These are phyloP conservation scores for Aspergillus saccharolyticus DNA, from an alignment of 495 filamentous ascomycete genomes.

Conservation along the genomic window DNA sequence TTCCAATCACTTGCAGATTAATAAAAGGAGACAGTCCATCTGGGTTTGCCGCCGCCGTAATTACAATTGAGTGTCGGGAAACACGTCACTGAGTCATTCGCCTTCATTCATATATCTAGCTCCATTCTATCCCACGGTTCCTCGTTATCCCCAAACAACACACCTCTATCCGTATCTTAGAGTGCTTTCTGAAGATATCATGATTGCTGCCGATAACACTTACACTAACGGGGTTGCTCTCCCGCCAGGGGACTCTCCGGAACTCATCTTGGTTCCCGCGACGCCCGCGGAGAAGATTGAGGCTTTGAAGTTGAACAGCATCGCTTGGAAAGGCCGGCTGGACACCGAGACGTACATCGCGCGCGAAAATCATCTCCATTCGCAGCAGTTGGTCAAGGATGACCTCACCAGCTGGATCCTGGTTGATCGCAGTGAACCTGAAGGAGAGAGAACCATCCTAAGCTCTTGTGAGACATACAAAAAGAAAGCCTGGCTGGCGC, in stretches of 20 bases:
- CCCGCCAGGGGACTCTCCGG: constrained; percentile 54
- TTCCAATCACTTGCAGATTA: not conserved
- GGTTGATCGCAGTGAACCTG: constrained; percentile 49
- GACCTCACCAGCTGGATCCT: constrained; percentile 85
- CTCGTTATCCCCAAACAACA: not conserved
- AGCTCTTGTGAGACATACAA: constrained; percentile 78
- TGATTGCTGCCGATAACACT: constrained; percentile 33
- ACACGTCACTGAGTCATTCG: not conserved
- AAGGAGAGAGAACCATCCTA: constrained; percentile 57
- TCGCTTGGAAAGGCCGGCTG: constrained; percentile 66
- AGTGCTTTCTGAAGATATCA: constrained; percentile 7
- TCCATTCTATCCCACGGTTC: not conserved
- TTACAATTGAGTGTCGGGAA: not conserved
- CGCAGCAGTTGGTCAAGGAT: constrained; percentile 62
- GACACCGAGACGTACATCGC: constrained; percentile 64
- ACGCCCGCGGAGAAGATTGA: constrained; percentile 58
- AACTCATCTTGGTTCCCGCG: constrained; percentile 62
- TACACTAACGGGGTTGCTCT: constrained; percentile 28
- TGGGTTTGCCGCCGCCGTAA: not conserved
- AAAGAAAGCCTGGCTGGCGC: constrained; percentile 63
- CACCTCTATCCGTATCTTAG: not conserved
- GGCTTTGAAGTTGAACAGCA: constrained; percentile 63
- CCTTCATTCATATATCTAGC: not conserved
- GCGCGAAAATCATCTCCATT: constrained; percentile 67
- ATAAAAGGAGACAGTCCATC: not conserved